Percentiles rank a stretch among this genome's conserved stretches.
Evolutionary conservation across 2,329 filamentous ascomycete genomes (phyloP).

Genomic region (Xylariaceae sp.): DNA sequence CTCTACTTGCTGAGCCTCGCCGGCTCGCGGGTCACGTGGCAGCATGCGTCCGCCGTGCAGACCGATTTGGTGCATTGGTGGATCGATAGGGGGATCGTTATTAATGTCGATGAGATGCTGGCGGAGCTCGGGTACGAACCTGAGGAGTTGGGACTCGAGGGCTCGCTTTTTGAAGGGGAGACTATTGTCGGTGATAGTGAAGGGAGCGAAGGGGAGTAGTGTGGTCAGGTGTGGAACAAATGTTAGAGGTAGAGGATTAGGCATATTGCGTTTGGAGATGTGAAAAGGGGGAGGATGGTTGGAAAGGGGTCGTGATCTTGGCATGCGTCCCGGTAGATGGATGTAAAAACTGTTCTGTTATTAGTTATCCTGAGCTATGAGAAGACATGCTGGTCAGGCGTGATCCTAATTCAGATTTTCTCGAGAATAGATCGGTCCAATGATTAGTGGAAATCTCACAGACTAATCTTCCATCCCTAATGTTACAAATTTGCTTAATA

Average conservation of each 20-base stretch:
- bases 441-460: neutral
- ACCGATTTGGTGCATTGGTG: neutral
- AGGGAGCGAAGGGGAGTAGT: no score
- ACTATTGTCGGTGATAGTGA: neutral
- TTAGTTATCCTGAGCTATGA: no score
- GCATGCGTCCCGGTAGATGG: no score
- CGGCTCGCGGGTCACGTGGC: neutral
- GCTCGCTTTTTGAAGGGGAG: neutral
- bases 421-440: neutral
- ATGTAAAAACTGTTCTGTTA: no score
- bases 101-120: neutral
- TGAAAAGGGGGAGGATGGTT: no score
- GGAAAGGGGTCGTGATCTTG: no score
- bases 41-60: neutral
- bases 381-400: no score
- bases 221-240: no score
- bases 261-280: no score
- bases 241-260: no score
- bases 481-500: neutral
- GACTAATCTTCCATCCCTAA: neutral
- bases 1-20: neutral
- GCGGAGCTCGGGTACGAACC: neutral
- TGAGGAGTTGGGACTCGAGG: neutral
- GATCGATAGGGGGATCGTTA: neutral
- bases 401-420: neutral